A percentile compares a stretch with the other conserved stretches of the same genome.
phyloP scores from a whole-genome alignment of 2,329 filamentous ascomycete species.

The Ceratocystis ficicola region DNA sequence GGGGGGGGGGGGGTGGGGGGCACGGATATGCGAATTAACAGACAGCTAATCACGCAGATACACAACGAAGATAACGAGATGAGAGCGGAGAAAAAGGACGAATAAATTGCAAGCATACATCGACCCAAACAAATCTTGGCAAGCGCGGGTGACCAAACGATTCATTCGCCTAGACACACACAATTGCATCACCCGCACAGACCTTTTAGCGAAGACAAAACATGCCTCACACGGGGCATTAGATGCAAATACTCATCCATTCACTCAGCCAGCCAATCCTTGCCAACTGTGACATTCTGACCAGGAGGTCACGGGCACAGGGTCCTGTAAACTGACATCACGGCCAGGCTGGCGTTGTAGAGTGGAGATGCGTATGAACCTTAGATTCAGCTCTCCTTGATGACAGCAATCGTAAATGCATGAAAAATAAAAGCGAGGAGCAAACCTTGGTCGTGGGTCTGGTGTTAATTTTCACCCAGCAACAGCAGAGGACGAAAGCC shows the following conservation, averaged over 20 bases:
- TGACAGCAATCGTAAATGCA: too few relatives aligned
- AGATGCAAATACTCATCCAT: neutral
- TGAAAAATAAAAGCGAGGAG: too few relatives aligned
- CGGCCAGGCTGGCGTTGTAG: neutral
- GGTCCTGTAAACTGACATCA: neutral
- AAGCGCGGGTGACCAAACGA: too few relatives aligned
- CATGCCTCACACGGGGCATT: neutral
- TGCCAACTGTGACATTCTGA: neutral
- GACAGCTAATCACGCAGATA: too few relatives aligned
- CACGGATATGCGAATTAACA: too few relatives aligned
- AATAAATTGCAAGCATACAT: neutral
- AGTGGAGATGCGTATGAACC: neutral
- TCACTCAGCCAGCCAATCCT: neutral
- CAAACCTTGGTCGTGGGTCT: too few relatives aligned
- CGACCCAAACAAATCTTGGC: too few relatives aligned
- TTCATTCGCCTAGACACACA: neutral
- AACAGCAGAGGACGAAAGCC: too few relatives aligned
- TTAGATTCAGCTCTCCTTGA: too few relatives aligned
- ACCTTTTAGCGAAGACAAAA: constrained; percentile 11
- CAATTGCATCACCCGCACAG: neutral
- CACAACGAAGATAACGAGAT: too few relatives aligned
- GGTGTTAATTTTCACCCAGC: too few relatives aligned
- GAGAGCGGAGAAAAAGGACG: neutral
- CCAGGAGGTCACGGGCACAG: neutral
- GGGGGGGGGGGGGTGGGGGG: too few relatives aligned